Evolutionary conservation across 305 asterid species (phyloP).

Genomic region (Fraxinus ornus): DNA sequence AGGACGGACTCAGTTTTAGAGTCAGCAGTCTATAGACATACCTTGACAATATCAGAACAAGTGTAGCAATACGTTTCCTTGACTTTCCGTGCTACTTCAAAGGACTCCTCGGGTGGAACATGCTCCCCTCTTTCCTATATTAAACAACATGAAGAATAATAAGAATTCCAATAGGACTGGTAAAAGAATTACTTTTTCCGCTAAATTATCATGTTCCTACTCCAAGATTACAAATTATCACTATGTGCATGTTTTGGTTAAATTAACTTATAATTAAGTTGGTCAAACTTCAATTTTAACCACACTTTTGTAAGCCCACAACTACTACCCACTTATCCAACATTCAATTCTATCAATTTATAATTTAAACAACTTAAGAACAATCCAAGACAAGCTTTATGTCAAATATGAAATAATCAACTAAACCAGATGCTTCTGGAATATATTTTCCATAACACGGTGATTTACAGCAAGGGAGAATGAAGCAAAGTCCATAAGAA

Average conservation of each 20-base stretch:
- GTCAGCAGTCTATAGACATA: constrained; percentile 27
- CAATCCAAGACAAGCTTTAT: neutral
- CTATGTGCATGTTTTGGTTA: neutral
- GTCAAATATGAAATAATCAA: constrained; percentile 4
- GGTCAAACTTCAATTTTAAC: neutral
- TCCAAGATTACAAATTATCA: constrained; percentile 12
- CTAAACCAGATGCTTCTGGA: neutral
- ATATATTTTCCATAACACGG: neutral
- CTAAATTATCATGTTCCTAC: neutral
- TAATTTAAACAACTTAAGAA: neutral
- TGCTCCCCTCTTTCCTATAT: constrained; percentile 94
- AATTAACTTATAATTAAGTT: neutral
- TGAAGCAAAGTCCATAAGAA: neutral
- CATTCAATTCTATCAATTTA: neutral
- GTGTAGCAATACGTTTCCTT: constrained; percentile 95
- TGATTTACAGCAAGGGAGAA: neutral
- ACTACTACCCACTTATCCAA: neutral
- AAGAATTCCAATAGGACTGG: constrained; percentile 14
- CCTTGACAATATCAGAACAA: constrained; percentile 95
- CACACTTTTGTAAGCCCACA: neutral
- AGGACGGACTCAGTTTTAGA: neutral
- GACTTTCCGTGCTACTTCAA: constrained; percentile 87
- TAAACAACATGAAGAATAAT: constrained; percentile 25
- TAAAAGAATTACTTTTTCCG: neutral
- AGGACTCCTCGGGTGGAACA: constrained; percentile 88